Evolutionary conservation across 352 stramenopile genomes (phyloP).

Genomic region (Phytophthora europaea): DNA sequence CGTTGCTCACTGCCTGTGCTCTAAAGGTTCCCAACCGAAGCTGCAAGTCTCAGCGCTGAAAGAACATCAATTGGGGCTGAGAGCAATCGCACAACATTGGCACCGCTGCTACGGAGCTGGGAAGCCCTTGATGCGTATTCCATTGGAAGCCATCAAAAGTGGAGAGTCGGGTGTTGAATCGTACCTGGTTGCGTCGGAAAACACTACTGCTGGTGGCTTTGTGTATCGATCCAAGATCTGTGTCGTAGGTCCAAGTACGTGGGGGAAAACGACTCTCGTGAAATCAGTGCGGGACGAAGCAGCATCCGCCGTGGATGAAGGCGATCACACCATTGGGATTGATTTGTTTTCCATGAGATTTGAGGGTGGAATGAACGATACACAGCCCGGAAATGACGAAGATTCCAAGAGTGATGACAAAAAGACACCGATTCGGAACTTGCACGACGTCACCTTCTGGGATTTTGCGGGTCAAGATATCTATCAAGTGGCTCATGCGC

Average conservation of each 20-base stretch:
- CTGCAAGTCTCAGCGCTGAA: background rate
- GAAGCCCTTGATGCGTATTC: slow-evolving; percentile 2
- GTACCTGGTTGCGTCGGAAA: background rate
- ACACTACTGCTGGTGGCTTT: background rate
- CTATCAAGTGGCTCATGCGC: slow-evolving; percentile 26
- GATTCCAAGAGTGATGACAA: background rate
- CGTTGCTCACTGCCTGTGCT: slow-evolving; percentile 13
- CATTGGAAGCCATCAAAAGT: background rate
- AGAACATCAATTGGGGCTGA: slow-evolving; percentile 8
- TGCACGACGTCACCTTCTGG: slow-evolving; percentile 26
- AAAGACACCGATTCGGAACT: background rate
- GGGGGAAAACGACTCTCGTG: slow-evolving; percentile 26
- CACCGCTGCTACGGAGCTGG: background rate
- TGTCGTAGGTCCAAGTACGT: slow-evolving; percentile 8
- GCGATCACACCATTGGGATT: slow-evolving; percentile 18
- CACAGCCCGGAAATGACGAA: background rate
- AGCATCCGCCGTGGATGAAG: background rate
- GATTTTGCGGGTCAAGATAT: slow-evolving; percentile 32
- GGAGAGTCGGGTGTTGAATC: background rate
- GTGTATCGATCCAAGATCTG: background rate
- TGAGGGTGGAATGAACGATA: background rate
- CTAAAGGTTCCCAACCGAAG: background rate
- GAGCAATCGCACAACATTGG: slow-evolving; percentile 3
- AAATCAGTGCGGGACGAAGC: slow-evolving; percentile 5
- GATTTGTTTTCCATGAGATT: slow-evolving; percentile 9